phyloP scores from a whole-genome alignment of 225 moss, liverwort and hornwort genomes.

The Physcomitrium patens region DNA sequence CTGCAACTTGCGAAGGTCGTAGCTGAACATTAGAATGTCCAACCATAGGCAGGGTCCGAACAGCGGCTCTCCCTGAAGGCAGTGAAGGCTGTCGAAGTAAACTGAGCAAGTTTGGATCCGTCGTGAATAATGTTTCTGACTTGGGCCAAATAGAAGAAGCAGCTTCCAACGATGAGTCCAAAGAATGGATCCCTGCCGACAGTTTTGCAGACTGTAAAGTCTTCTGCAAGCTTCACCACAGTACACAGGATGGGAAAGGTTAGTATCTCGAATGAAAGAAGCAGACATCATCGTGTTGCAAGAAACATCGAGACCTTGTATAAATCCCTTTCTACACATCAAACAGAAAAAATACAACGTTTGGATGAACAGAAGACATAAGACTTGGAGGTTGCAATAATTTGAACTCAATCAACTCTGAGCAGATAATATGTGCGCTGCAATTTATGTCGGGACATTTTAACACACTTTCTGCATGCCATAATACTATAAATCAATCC shows the following conservation, averaged over 20 bases:
- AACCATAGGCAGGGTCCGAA: constrained; percentile 57
- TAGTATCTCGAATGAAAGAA: constrained; percentile 23
- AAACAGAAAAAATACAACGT: neutral
- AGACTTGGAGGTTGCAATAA: neutral
- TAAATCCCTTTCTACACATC: neutral
- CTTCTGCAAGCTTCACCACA: constrained; percentile 77
- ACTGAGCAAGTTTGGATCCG: constrained; percentile 61
- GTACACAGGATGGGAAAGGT: constrained; percentile 33
- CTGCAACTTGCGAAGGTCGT: constrained; percentile 78
- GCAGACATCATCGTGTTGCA: neutral
- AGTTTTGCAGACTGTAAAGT: constrained; percentile 45
- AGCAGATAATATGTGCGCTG: constrained; percentile 1
- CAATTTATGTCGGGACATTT: constrained; percentile 20
- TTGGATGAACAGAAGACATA: constrained; percentile 13
- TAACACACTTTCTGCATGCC: constrained; percentile 5
- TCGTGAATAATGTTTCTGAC: constrained; percentile 45
- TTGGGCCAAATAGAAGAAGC: constrained; percentile 70
- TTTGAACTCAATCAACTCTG: constrained; percentile 1
- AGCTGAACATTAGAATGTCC: constrained; percentile 46
- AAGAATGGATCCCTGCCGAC: constrained; percentile 29
- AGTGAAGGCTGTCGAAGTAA: constrained; percentile 80
- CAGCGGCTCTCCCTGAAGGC: constrained; percentile 75
- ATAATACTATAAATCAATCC: neutral
- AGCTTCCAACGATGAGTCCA: constrained; percentile 42
- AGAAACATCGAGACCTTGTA: neutral